A percentile compares a stretch with the other conserved stretches of the same genome.
phyloP scores from a whole-genome alignment of 495 filamentous ascomycete species.

The Lasiosphaeria hispida region DNA sequence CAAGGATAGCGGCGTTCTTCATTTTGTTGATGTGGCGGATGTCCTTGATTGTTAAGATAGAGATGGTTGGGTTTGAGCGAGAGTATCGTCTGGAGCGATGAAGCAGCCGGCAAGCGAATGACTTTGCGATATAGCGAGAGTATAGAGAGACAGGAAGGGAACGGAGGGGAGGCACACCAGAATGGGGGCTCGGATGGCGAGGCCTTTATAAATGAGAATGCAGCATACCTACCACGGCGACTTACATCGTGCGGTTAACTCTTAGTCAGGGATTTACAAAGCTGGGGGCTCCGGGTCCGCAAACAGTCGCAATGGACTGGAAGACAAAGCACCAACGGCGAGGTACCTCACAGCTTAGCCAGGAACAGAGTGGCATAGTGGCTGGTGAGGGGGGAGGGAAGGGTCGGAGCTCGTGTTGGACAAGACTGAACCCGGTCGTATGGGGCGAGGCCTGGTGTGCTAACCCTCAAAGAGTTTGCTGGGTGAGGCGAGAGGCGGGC shows the following conservation, averaged over 20 bases:
- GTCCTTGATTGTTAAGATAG: not conserved
- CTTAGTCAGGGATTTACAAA: conserved; percentile 1
- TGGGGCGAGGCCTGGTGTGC: conserved; percentile 1
- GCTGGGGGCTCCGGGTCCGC: not conserved
- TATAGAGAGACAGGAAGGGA: not conserved
- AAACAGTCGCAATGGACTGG: not conserved
- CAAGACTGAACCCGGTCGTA: not conserved
- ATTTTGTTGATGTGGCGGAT: conserved; percentile 16
- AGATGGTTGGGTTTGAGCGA: not conserved
- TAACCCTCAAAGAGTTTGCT: not conserved
- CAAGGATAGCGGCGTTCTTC: conserved; percentile 31
- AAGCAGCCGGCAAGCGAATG: conserved; percentile 2
- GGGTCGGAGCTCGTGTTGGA: conserved; percentile 1
- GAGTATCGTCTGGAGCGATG: too few species aligned
- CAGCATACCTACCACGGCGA: too few species aligned
- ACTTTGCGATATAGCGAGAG: conserved; percentile 2
- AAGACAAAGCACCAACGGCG: too few species aligned
- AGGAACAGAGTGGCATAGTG: not conserved
- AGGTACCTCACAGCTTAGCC: not conserved
- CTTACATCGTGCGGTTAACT: not conserved
- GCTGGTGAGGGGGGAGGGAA: not conserved
- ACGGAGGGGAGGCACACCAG: not conserved
- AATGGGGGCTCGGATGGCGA: not conserved
- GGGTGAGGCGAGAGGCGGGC: not conserved
- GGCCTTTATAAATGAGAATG: not conserved